Conservation (phyloP, 768 basidiomycete genomes). For the Leccinum boreale region DNA sequence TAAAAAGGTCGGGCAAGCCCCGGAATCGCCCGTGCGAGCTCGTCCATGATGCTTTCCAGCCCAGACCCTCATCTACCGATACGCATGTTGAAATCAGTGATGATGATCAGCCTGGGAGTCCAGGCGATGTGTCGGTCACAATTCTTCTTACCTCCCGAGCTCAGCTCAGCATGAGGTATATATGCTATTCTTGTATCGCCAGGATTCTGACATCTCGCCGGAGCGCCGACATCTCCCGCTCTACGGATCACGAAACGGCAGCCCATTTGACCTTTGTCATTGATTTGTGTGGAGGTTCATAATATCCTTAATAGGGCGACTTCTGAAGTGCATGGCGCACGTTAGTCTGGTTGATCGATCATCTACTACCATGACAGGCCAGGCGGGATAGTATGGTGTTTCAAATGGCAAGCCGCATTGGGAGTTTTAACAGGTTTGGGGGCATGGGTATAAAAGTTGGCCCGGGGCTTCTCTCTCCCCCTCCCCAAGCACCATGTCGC, state of each 20-base stretch:
- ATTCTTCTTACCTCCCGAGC: neutral
- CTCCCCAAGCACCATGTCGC: conserved; percentile 13
- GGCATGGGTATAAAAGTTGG: conserved; percentile 15
- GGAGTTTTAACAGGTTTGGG: conserved; percentile 1
- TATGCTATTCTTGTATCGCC: neutral
- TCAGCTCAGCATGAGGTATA: neutral
- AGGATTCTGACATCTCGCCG: neutral
- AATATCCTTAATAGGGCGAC: conserved; percentile 2
- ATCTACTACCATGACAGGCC: neutral
- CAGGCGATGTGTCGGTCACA: neutral
- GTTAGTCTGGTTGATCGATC: neutral
- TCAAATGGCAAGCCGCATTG: neutral
- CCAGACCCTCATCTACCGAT: neutral
- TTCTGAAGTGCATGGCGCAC: neutral
- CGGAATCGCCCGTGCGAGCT: neutral
- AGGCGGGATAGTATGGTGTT: neutral
- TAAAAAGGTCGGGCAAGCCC: neutral
- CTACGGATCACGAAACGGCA: neutral
- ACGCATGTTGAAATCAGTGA: conserved; percentile 1
- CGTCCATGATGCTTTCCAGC: neutral
- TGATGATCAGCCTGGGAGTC: neutral
- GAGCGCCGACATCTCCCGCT: conserved; percentile 2
- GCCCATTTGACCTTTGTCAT: neutral
- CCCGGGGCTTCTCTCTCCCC: neutral
- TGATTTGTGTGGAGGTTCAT: neutral